These are phyloP conservation scores for Phaseolus coccineus DNA, from an alignment of 331 rosid species.

Conservation along the genomic window DNA sequence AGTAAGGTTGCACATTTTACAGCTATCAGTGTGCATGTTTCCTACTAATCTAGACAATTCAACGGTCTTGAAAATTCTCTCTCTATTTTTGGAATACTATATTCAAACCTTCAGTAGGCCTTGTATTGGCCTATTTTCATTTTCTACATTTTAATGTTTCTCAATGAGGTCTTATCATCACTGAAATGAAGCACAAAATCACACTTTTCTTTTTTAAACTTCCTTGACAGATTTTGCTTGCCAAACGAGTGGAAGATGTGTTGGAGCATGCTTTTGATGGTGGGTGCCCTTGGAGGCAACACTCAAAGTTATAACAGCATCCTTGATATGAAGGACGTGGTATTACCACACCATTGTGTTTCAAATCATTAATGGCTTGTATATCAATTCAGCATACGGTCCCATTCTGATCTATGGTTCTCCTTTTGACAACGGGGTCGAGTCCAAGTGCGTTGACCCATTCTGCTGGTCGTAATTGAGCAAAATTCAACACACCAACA, in stretches of 20 bases:
- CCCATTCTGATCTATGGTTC: constrained; percentile 33
- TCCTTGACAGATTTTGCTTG: constrained; percentile 74
- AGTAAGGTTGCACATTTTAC: neutral
- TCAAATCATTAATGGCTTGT: constrained; percentile 36
- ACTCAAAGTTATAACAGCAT: constrained; percentile 75
- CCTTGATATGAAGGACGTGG: constrained; percentile 5
- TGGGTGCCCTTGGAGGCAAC: constrained; percentile 92
- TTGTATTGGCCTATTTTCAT: neutral
- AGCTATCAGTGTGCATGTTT: constrained; percentile 15
- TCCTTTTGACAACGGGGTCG: constrained; percentile 30
- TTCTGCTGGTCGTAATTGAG: constrained; percentile 25
- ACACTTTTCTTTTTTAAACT: neutral
- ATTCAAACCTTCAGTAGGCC: neutral
- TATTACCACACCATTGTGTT: constrained; percentile 33
- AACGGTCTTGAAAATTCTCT: neutral
- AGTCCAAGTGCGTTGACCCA: constrained; percentile 10
- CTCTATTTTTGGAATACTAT: neutral
- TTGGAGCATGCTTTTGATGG: constrained; percentile 95
- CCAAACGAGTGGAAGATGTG: constrained; percentile 94
- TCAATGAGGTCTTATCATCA: constrained; percentile 20
- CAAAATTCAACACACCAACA: constrained; percentile 37
- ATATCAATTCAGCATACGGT: constrained; percentile 34
- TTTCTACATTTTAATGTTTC: constrained; percentile 26
- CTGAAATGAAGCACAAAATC: constrained; percentile 28
- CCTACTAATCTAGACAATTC: constrained; percentile 18